These are phyloP conservation scores for Aulographum hederae DNA, from an alignment of 2,329 filamentous ascomycete species.

Conservation along the genomic window DNA sequence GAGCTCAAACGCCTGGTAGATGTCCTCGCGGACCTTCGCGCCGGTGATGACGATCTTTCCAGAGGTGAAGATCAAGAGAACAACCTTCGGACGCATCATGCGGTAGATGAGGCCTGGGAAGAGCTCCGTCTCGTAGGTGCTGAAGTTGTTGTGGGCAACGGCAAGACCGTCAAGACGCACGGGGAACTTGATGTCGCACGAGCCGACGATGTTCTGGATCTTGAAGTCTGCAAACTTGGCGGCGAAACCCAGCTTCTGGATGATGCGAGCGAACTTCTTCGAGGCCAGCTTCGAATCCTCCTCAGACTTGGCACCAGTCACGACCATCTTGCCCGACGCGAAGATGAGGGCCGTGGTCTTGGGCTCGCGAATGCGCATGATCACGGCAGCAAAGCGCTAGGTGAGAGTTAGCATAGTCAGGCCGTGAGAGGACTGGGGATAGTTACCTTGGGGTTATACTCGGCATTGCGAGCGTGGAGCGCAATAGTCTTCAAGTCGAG, in stretches of 20 bases:
- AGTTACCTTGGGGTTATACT: conserved; percentile 91
- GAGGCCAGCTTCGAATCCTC: conserved; percentile 95
- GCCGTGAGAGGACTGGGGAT: conserved; percentile 6
- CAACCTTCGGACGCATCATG: conserved; percentile 99
- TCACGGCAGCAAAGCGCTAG: conserved; percentile 94
- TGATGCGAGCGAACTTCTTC: conserved; percentile 95
- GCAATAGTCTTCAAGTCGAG: conserved; percentile 98
- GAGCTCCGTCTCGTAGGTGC: conserved; percentile 93
- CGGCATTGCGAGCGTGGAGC: conserved; percentile 90
- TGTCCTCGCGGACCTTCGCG: conserved; percentile 95
- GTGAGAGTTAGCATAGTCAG: conserved; percentile 3
- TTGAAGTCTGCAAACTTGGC: conserved; percentile 99
- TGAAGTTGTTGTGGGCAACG: conserved; percentile 97
- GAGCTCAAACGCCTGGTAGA: conserved; percentile 33
- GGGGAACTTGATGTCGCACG: conserved; percentile 98
- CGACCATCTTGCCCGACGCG: conserved; percentile 97
- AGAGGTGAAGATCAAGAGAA: conserved; percentile 91
- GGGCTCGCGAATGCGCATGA: conserved; percentile 98
- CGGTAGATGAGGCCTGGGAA: conserved; percentile 99
- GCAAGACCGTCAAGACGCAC: conserved; percentile 92
- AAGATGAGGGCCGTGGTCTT: conserved; percentile 98
- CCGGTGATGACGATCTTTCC: conserved; percentile 87
- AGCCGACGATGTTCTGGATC: conserved; percentile 98
- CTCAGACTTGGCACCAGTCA: conserved; percentile 93
- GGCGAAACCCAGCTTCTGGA: conserved; percentile 98